Evolutionary conservation across 176 grass and related monocot species (phyloP).

Genomic region (Bromus sterilis): DNA sequence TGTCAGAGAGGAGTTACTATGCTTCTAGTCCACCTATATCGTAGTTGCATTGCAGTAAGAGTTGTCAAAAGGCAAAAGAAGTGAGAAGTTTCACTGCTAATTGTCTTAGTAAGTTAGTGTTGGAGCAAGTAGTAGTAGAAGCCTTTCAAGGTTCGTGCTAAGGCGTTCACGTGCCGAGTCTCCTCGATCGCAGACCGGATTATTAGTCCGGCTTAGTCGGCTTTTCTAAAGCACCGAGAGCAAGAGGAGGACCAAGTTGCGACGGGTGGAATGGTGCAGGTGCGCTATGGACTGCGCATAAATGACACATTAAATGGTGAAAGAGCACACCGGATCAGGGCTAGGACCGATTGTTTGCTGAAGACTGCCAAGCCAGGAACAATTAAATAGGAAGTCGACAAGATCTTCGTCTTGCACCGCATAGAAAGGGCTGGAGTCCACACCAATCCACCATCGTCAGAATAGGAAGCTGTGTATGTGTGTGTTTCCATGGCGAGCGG

Average conservation of each 20-base stretch:
- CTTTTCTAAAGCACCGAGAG: neutral
- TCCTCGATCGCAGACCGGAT: no score
- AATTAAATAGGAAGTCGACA: neutral
- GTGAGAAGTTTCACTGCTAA: no score
- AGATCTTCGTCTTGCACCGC: neutral
- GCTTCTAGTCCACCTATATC: no score
- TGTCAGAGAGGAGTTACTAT: no score
- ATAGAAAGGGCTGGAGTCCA: neutral
- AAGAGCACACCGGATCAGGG: neutral
- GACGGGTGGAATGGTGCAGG: neutral
- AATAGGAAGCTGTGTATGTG: neutral
- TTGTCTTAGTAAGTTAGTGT: no score
- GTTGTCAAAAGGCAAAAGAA: no score
- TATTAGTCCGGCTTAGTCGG: no score
- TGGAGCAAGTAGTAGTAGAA: no score
- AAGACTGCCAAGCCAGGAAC: neutral
- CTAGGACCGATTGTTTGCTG: neutral
- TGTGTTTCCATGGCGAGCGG: neutral
- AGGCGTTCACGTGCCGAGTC: no score
- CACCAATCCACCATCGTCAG: neutral
- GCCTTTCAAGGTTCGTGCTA: no score
- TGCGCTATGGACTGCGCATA: neutral
- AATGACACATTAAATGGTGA: neutral
- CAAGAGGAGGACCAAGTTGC: neutral
- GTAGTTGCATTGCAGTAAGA: no score